Base-by-base conservation (phyloP, 2,329 filamentous ascomycete species). In the Blumeriella jaapii region DNA sequence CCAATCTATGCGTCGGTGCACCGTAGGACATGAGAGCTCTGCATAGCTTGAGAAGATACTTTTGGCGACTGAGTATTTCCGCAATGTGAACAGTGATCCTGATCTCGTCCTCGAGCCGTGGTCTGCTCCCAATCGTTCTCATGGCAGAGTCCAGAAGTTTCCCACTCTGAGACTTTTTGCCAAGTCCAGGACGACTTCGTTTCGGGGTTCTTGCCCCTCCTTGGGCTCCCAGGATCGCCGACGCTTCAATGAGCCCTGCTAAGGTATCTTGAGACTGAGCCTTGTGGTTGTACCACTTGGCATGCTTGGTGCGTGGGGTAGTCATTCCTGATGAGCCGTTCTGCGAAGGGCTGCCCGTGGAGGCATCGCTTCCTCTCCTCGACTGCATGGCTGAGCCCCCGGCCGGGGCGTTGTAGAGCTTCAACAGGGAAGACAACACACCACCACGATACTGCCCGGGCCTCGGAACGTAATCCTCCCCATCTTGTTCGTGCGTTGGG, bases 1-100 rank as follows among this genome's bases (percentile, higher is more conserved):
- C 87, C 13, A 95, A 64, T 8, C 87, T 78, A 61, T 95, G 87
- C 0, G 86, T 93, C 1, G 87, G 87, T 1, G 87, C 87, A 9
- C 87, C 87, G 45, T 84, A 94, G 53, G 76, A 68, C 86, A 95
- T 95, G 39, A 95, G 63, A 1, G 83, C 83, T 25, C 78, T 74
- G 55, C 87, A 94, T 24, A 95, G 70, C 55, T 82, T 85, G 36
- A 87, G 69, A 9, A 95, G 68, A 55, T 93, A 95, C 36, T 74
- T 72, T 49, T 94, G 86, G 2, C 86, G 73, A 22, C 78, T 76
- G 13, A 94, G 69, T 11, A 82, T 87, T 42, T 72, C 65, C 4
- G 73, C 73, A 40, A 78, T 77, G 46, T 74, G 70, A 7, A 69
- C 60, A 0, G 68, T 74, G 46, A 74, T 72, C 15, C 61, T 48